A percentile compares a stretch with the other conserved stretches of the same genome.
Evolutionary conservation across 2,329 filamentous ascomycete species (phyloP).

Genomic region (Piedraia hortae): DNA sequence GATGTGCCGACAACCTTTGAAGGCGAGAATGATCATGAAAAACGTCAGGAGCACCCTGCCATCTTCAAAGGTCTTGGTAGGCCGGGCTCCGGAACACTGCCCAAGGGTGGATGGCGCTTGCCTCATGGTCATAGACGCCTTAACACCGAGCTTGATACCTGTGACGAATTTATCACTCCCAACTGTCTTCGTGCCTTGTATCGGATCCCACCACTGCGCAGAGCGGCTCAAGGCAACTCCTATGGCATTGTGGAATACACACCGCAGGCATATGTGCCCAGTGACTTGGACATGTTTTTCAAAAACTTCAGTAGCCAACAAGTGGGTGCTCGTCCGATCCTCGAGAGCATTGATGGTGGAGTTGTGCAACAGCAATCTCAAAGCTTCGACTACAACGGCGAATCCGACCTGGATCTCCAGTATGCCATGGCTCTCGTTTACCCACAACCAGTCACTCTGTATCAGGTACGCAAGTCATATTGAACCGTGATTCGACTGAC

Average conservation of each 20-base stretch:
- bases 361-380: slow-evolving; percentile 6
- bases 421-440: slow-evolving; percentile 20
- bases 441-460: slow-evolving; percentile 24
- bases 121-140: slow-evolving; percentile 1
- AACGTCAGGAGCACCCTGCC: no score
- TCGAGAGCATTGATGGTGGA: slow-evolving; percentile 9
- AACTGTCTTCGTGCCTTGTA: slow-evolving; percentile 20
- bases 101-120: slow-evolving; percentile 6
- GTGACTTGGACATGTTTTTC: slow-evolving; percentile 14
- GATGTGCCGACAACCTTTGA: slow-evolving; percentile 12
- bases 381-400: slow-evolving; percentile 17
- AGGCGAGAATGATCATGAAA: slow-evolving; percentile 2
- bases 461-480: slow-evolving; percentile 19
- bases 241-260: slow-evolving; percentile 25
- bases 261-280: slow-evolving; percentile 21
- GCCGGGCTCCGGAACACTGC: slow-evolving; percentile 9
- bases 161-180: slow-evolving; percentile 28
- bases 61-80: slow-evolving; percentile 7
- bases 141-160: slow-evolving; percentile 16
- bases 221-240: slow-evolving; percentile 10
- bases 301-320: slow-evolving; percentile 10
- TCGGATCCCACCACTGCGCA: slow-evolving; percentile 10
- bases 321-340: slow-evolving; percentile 10
- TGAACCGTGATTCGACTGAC: no score
- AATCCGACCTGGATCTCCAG: slow-evolving; percentile 28